phyloP scores from a whole-genome alignment of 1,284 basidiomycete species.

The Marasmius tenuissimus region DNA sequence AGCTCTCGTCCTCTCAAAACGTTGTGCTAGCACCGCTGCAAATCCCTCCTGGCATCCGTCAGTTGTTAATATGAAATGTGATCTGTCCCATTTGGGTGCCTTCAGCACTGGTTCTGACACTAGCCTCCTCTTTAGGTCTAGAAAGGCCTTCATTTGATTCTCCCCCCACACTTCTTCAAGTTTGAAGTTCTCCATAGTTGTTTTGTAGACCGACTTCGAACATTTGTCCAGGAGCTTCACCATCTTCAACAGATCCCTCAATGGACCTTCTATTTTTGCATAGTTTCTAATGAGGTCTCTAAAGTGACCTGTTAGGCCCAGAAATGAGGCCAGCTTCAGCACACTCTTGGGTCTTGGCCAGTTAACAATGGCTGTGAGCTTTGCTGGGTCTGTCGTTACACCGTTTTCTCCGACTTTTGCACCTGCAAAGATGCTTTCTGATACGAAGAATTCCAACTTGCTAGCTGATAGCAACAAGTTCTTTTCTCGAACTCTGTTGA shows the following conservation, averaged over 20 bases:
- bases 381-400: constrained; percentile 28
- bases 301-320: constrained; percentile 2
- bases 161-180: constrained; percentile 6
- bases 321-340: constrained; percentile 15
- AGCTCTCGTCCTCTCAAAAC: neutral
- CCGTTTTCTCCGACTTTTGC: constrained; percentile 27
- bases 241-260: neutral
- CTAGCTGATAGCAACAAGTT: constrained; percentile 29
- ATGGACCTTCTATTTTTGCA: neutral
- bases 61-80: constrained; percentile 15
- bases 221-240: neutral
- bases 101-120: constrained; percentile 15
- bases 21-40: constrained; percentile 14
- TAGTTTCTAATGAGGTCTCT: constrained; percentile 1
- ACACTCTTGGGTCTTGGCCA: constrained; percentile 30
- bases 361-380: constrained; percentile 31
- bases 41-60: constrained; percentile 11
- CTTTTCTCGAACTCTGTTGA: constrained; percentile 19
- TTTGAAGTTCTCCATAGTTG: neutral
- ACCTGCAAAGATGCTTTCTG: constrained; percentile 30
- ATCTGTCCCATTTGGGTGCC: constrained; percentile 13
- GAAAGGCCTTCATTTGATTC: constrained; percentile 17
- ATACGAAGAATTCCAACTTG: constrained; percentile 31
- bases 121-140: constrained; percentile 14
- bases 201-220: neutral